Evolutionary conservation across 2,329 filamentous ascomycete genomes (phyloP).

Genomic region (Spiromastix sp.): DNA sequence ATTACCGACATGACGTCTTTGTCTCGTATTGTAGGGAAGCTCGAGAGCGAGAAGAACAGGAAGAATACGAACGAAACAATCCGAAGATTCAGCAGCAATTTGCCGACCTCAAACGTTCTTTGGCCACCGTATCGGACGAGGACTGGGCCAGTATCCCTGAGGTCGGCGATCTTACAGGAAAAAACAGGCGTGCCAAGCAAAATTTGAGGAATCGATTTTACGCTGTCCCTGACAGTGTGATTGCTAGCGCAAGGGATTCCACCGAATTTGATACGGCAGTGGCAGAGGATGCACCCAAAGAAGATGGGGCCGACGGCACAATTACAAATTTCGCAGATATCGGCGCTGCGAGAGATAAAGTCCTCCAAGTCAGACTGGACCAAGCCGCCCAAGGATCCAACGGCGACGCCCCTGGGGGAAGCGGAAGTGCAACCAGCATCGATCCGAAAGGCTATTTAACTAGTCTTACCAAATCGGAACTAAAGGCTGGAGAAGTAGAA

Average conservation of each 20-base stretch:
- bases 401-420: constrained; percentile 59
- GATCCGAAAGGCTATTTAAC: constrained; percentile 96
- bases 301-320: constrained; percentile 60
- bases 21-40: constrained; percentile 66
- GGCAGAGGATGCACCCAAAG: constrained; percentile 53
- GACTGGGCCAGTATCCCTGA: constrained; percentile 95
- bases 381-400: constrained; percentile 67
- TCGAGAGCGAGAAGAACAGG: constrained; percentile 79
- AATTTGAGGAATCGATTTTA: constrained; percentile 80
- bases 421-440: constrained; percentile 82
- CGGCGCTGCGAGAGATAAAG: constrained; percentile 89
- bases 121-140: constrained; percentile 82
- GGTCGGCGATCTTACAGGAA: constrained; percentile 91
- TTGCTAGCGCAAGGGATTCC: constrained; percentile 73
- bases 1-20: constrained; percentile 61
- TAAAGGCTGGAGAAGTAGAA: constrained; percentile 68
- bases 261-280: constrained; percentile 80
- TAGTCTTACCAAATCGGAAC: constrained; percentile 70
- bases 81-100: constrained; percentile 98
- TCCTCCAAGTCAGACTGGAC: constrained; percentile 85
- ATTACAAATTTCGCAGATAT: constrained; percentile 99
- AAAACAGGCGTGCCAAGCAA: constrained; percentile 77
- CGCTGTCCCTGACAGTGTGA: constrained; percentile 89
- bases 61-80: constrained; percentile 94
- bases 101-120: constrained; percentile 82